Percentiles rank a stretch among this genome's conserved stretches.
These are phyloP conservation scores for Backusella circina DNA, from an alignment of 192 early-diverging fungal species.

Conservation along the genomic window DNA sequence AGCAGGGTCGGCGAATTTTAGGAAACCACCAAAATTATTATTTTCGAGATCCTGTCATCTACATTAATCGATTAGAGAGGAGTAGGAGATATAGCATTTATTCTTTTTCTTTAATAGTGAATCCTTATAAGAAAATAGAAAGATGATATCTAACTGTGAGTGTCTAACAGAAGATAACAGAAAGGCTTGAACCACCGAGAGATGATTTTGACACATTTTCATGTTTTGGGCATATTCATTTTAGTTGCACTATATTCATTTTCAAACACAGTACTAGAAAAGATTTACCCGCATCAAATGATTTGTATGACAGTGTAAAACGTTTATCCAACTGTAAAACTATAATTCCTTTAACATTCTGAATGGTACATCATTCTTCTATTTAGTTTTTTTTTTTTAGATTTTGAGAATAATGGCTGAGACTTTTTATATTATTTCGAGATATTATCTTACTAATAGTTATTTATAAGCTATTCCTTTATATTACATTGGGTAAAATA, in stretches of 20 bases:
- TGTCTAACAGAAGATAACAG: no score
- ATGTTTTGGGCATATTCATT: not conserved
- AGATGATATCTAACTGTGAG: no score
- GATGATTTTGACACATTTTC: no score
- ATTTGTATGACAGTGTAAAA: not conserved
- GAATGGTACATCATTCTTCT: not conserved
- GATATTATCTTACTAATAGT: not conserved
- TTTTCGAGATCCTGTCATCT: no score
- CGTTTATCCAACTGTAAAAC: not conserved
- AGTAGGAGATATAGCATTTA: no score
- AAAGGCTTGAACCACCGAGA: no score
- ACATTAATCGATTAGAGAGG: no score
- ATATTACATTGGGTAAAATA: not conserved
- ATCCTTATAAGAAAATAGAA: no score
- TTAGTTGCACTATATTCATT: not conserved
- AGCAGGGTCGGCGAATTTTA: no score
- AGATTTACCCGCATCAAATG: not conserved
- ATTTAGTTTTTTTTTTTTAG: not conserved
- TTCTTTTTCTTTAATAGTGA: no score
- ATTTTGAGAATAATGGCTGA: not conserved
- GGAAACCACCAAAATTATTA: no score
- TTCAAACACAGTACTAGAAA: not conserved
- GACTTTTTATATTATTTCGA: not conserved
- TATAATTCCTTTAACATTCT: not conserved
- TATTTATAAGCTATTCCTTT: not conserved